Evolutionary conservation across 192 early-diverging fungal genomes (phyloP), one percentile per base, ranked within the genome.

Genomic region (Thamnidium elegans): DNA sequence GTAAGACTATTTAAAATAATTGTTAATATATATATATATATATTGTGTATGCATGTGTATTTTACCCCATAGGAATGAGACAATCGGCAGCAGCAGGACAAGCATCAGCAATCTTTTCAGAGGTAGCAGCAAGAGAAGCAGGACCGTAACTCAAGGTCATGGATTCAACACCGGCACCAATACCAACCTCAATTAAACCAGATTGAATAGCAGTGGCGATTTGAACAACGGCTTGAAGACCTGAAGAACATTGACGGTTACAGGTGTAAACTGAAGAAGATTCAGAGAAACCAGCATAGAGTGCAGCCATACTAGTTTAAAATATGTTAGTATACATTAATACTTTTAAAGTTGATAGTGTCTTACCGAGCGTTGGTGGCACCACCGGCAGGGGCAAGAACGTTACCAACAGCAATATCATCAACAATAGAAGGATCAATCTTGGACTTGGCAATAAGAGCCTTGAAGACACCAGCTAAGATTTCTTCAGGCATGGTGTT

Each of bases 401-500:
- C 94, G 67, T 89, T 95, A 58, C 96, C 96, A n/a, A 96, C 92
- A 78, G 89, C 87, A 66, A 98, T 94, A 65, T 98, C 96, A 66
- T 98, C 83, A 32, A 98, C 92, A 53, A 93, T 68, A 32, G 81
- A 75, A 43, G 94, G 92, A 63, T 98, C 90, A 42, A 96, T 86
- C 47, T 89, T 87, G 60, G 89, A 88, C 56, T 89, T 76, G 54
- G 88, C 86, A 13, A 91, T 72, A 4, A 89, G 72, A 31, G 85
- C 91, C 72, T 89, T 91, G 70, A 97, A 82, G 7, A 90, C 84
- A 31, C 76, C 80, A 50, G 90, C 84, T 53, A 95, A 78, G 0
- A 95, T 79, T 58, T 82, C 84, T 62, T 83, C 81, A 45, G 90
- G 87, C 15, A 91, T 86, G 52, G 92, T 90, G 68, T 96, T 94